phyloP scores from a whole-genome alignment of 345 rosid genomes.

The Aethionema arabicum region DNA sequence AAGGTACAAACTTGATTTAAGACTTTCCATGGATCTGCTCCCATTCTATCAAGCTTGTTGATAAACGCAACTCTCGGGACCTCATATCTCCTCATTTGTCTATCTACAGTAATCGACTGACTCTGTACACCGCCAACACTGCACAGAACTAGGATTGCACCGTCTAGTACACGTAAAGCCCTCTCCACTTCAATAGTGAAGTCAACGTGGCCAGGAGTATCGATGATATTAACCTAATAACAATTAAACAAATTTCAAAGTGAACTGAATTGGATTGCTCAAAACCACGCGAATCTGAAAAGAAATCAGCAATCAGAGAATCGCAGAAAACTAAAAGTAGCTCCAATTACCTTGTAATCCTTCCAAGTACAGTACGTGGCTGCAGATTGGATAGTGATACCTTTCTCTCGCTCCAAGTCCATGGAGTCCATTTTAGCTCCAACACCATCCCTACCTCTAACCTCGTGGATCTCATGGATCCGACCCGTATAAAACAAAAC shows the following conservation, averaged over 20 bases:
- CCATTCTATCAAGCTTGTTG: slow-evolving; percentile 98
- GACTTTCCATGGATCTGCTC: slow-evolving; percentile 99
- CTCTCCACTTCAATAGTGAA: slow-evolving; percentile 99
- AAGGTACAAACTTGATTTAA: slow-evolving; percentile 66
- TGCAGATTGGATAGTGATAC: slow-evolving; percentile 98
- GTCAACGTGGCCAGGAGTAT: slow-evolving; percentile 98
- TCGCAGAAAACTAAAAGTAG: neutral
- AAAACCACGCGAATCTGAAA: neutral
- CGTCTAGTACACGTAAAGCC: slow-evolving; percentile 93
- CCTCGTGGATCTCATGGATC: slow-evolving; percentile 99
- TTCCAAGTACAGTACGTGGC: slow-evolving; percentile 98
- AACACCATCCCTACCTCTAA: slow-evolving; percentile 91
- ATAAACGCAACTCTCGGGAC: slow-evolving; percentile 94
- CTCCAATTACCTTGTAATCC: slow-evolving; percentile 61
- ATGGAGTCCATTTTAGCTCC: slow-evolving; percentile 99
- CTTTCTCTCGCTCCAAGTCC: slow-evolving; percentile 98
- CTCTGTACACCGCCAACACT: slow-evolving; percentile 99
- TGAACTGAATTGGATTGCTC: neutral
- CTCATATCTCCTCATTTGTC: slow-evolving; percentile 98
- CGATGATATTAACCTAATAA: slow-evolving; percentile 86
- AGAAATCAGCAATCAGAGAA: neutral
- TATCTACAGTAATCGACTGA: slow-evolving; percentile 97
- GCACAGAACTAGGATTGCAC: slow-evolving; percentile 90
- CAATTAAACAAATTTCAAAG: slow-evolving; percentile 3
- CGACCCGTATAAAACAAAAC: slow-evolving; percentile 85